These are phyloP conservation scores for Astraeus odoratus DNA, from an alignment of 768 basidiomycete species.

Conservation along the genomic window DNA sequence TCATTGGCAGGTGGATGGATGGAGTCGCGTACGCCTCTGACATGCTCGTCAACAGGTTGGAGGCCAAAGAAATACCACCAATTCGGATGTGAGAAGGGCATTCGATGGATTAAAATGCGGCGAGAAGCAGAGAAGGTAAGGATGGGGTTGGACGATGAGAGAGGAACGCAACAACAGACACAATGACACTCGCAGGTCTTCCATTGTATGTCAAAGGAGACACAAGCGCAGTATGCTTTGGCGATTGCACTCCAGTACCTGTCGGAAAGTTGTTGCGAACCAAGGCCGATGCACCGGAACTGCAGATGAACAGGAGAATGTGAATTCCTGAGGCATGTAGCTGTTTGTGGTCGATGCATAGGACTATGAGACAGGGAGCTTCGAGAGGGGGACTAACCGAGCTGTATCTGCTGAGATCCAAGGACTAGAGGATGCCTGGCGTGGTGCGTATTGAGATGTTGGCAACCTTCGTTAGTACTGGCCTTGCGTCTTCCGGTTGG, in stretches of 20 bases:
- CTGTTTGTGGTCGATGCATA: slow-evolving; percentile 25
- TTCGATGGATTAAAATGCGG: slow-evolving; percentile 51
- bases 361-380: slow-evolving; percentile 17
- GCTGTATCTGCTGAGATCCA: slow-evolving; percentile 27
- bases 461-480: slow-evolving; percentile 39
- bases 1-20: slow-evolving; percentile 49
- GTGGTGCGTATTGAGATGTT: slow-evolving; percentile 33
- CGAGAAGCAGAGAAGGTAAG: slow-evolving; percentile 38
- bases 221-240: slow-evolving; percentile 75
- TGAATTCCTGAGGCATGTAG: slow-evolving; percentile 17
- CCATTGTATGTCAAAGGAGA: slow-evolving; percentile 60
- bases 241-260: slow-evolving; percentile 82
- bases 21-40: slow-evolving; percentile 54
- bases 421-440: slow-evolving; percentile 31
- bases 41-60: slow-evolving; percentile 66
- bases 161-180: slow-evolving; percentile 41
- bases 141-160: slow-evolving; percentile 35
- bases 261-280: slow-evolving; percentile 70
- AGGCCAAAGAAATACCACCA: slow-evolving; percentile 78
- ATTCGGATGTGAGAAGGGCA: slow-evolving; percentile 64
- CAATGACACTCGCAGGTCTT: slow-evolving; percentile 51
- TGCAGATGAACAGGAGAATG: slow-evolving; percentile 65
- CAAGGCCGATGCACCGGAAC: slow-evolving; percentile 72
- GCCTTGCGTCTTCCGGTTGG: slow-evolving; percentile 65
- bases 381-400: slow-evolving; percentile 11